A percentile compares a stretch with the other conserved stretches of the same genome.
Conservation (phyloP, 352 stramenopile species). For the Phytophthora ohioensis region DNA sequence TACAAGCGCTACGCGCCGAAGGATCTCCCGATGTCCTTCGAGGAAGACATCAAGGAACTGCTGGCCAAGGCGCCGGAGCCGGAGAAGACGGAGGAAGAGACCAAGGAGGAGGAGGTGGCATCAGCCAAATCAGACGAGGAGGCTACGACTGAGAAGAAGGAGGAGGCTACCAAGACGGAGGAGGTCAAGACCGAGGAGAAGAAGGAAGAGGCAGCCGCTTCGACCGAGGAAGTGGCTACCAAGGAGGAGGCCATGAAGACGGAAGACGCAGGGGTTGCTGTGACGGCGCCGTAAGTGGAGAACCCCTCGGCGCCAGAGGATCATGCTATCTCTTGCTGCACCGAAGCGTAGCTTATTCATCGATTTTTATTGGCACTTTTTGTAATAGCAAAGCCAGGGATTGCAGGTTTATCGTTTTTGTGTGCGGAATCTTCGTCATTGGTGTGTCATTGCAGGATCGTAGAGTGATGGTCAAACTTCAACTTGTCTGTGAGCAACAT, state of each 20-base stretch:
- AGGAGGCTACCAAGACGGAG: conserved; percentile 2
- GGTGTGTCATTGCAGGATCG: no score
- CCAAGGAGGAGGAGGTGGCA: conserved; percentile 26
- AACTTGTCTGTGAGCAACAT: conserved; percentile 10
- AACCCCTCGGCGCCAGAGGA: conserved; percentile 19
- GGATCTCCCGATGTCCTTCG: conserved; percentile 78
- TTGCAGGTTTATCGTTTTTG: conserved; percentile 18
- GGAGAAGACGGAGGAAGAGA: conserved; percentile 36
- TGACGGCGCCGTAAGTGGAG: conserved; percentile 28
- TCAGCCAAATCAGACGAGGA: conserved; percentile 28
- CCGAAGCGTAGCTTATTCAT: conserved; percentile 37
- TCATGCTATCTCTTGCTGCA: conserved; percentile 36
- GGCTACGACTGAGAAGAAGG: conserved; percentile 25
- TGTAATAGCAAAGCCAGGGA: conserved; percentile 35
- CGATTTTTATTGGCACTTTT: conserved; percentile 44
- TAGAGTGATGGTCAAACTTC: conserved; percentile 35
- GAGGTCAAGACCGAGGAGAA: conserved; percentile 26
- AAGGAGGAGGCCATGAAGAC: conserved; percentile 30
- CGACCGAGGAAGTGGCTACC: conserved; percentile 22
- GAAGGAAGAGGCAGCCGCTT: conserved; percentile 21
- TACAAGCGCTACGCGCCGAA: conserved; percentile 79
- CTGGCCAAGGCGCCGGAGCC: conserved; percentile 41
- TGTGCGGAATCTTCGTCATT: neutral
- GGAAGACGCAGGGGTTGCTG: conserved; percentile 32
- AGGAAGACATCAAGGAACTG: conserved; percentile 57